Conservation (phyloP, 169 alveolate genomes). For the Amoebophrya sp. region DNA sequence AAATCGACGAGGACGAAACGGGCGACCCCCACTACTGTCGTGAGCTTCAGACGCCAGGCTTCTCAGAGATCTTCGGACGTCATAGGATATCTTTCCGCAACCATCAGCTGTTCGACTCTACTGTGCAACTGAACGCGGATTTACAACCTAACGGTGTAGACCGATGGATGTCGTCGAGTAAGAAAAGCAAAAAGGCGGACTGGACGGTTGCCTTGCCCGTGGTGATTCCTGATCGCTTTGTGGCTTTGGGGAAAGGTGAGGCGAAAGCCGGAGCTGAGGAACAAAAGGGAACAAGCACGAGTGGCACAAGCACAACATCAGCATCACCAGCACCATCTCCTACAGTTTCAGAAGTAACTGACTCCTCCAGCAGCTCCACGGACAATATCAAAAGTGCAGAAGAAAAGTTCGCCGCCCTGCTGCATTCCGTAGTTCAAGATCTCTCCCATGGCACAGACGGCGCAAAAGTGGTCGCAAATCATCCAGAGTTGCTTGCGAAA, state of each 20-base stretch:
- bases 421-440: not conserved
- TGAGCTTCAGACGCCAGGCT: conserved; percentile 1
- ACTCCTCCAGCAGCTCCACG: too few relatives aligned
- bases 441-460: not conserved
- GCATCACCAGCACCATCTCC: not conserved
- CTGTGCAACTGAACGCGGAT: not conserved
- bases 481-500: not conserved
- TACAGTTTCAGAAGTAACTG: not conserved
- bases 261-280: not conserved
- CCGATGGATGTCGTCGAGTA: not conserved
- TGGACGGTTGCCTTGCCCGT: not conserved
- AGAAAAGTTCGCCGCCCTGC: too few relatives aligned
- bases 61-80: not conserved
- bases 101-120: not conserved
- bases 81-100: not conserved
- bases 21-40: not conserved
- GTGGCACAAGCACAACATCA: not conserved
- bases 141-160: not conserved
- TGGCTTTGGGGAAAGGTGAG: too few relatives aligned
- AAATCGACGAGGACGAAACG: not conserved
- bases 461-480: not conserved
- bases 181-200: not conserved
- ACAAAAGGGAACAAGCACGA: not conserved
- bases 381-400: not conserved
- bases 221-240: not conserved